Evolutionary conservation across 768 basidiomycete genomes (phyloP).

Genomic region (Termitomyces eurrhizus): DNA sequence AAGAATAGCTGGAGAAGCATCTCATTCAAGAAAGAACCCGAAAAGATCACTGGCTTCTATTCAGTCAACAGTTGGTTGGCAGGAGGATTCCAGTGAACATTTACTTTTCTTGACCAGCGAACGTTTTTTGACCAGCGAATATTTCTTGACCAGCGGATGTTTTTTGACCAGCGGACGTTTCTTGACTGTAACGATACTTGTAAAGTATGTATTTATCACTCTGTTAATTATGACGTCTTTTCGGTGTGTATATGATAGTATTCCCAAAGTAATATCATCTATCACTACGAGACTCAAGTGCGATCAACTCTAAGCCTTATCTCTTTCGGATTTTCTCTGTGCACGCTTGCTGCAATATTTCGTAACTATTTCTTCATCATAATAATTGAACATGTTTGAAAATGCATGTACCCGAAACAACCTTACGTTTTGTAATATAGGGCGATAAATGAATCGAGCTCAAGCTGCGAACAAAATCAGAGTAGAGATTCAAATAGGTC

Average conservation of each 20-base stretch:
- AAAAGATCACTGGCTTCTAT: conserved; percentile 29
- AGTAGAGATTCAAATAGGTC: too few relatives aligned
- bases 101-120: too few relatives aligned
- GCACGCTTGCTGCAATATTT: background rate
- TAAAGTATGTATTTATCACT: background rate
- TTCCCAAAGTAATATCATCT: too few relatives aligned
- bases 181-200: background rate
- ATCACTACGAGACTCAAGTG: too few relatives aligned
- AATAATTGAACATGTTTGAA: background rate
- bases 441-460: background rate
- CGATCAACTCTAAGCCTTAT: too few relatives aligned
- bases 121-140: background rate
- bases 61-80: conserved; percentile 32
- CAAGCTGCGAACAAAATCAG: background rate
- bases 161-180: background rate
- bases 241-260: too few relatives aligned
- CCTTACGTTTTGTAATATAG: background rate
- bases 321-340: too few relatives aligned
- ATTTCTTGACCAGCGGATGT: too few relatives aligned
- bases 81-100: conserved; percentile 24
- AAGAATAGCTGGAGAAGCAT: conserved; percentile 32
- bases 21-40: conserved; percentile 24
- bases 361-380: background rate
- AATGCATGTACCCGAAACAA: background rate
- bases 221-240: background rate